Percentiles rank a stretch among this genome's conserved stretches.
Conservation (phyloP, 2,329 filamentous ascomycete genomes). For the Aspergillaceae sp. region DNA sequence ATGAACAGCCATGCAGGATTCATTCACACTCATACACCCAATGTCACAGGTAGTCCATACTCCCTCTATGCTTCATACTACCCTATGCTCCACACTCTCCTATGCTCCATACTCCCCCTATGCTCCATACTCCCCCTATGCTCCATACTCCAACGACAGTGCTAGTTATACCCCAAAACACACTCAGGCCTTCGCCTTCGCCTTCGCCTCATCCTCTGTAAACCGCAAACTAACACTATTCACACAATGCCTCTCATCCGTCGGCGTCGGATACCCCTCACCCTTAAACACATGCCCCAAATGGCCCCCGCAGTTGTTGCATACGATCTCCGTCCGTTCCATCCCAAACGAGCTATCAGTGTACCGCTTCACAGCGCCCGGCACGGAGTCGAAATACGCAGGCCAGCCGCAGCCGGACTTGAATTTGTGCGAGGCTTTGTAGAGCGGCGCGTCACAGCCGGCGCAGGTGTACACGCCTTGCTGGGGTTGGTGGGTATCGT, state of each 20-base stretch:
- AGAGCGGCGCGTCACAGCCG: constrained; percentile 77
- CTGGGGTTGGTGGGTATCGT: constrained; percentile 73
- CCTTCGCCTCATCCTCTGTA: constrained; percentile 50
- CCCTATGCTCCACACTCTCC: not conserved
- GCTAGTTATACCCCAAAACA: constrained; percentile 1
- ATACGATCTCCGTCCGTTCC: constrained; percentile 85
- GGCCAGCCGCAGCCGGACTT: constrained; percentile 95
- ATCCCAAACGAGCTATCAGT: constrained; percentile 72
- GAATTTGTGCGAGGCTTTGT: constrained; percentile 92
- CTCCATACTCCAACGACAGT: constrained; percentile 5
- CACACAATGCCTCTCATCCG: constrained; percentile 93
- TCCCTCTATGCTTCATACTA: too few species aligned
- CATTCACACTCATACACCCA: too few species aligned
- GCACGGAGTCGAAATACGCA: constrained; percentile 92
- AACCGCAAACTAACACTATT: constrained; percentile 90
- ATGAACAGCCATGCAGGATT: too few species aligned
- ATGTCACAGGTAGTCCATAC: too few species aligned
- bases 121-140: not conserved
- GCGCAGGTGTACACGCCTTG: constrained; percentile 79
- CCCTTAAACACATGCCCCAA: constrained; percentile 88
- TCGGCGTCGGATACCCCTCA: constrained; percentile 73
- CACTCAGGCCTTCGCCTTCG: constrained; percentile 22
- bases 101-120: not conserved
- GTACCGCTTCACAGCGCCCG: constrained; percentile 77
- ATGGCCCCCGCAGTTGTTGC: constrained; percentile 87